Conservation (phyloP, 2,329 filamentous ascomycete species). For the Verticillium tricorpus region DNA sequence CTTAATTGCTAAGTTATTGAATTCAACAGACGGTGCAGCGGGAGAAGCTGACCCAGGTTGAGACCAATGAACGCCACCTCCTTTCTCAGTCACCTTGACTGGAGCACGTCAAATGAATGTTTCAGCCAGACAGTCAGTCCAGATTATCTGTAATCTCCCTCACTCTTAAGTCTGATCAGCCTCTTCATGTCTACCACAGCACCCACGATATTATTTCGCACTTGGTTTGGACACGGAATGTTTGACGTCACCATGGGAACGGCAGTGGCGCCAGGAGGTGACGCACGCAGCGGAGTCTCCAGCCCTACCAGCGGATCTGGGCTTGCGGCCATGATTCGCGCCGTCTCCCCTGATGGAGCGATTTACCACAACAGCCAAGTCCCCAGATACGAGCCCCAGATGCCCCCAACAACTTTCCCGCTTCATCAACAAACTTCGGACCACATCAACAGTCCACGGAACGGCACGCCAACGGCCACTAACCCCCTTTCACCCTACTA, state of each 20-base stretch:
- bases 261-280: not conserved
- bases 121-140: too few species aligned
- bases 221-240: not conserved
- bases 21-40: too few species aligned
- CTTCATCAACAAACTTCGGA: not conserved
- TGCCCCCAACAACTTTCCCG: not conserved
- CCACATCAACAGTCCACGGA: not conserved
- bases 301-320: not conserved
- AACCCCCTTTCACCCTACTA: not conserved
- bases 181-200: too few species aligned
- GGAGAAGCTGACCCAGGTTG: too few species aligned
- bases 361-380: not conserved
- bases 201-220: not conserved
- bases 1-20: too few species aligned
- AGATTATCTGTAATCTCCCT: too few species aligned
- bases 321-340: not conserved
- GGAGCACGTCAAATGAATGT: too few species aligned
- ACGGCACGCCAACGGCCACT: not conserved
- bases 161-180: too few species aligned
- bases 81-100: too few species aligned
- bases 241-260: not conserved
- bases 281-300: constrained; percentile 2
- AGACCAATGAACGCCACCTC: too few species aligned
- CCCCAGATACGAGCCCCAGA: not conserved
- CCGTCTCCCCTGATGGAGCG: not conserved